phyloP scores from a whole-genome alignment of 495 filamentous ascomycete genomes.

The Lepidopterella palustris region DNA sequence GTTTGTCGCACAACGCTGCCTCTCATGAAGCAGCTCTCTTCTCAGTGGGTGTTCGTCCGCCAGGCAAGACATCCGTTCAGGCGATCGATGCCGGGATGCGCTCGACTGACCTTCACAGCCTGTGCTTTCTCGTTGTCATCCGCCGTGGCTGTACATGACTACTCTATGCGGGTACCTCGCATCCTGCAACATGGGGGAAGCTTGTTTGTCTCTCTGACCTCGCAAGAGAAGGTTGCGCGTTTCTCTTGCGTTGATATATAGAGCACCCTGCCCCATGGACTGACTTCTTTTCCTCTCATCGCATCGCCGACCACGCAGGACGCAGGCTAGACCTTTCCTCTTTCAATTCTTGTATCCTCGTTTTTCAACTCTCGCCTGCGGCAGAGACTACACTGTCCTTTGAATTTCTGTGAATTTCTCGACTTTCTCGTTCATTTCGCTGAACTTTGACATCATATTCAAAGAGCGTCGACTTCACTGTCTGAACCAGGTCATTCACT shows the following conservation, averaged over 20 bases:
- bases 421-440: constrained; percentile 16
- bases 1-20: not conserved
- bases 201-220: not conserved
- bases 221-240: constrained; percentile 2
- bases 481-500: constrained; percentile 7
- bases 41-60: not conserved
- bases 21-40: not conserved
- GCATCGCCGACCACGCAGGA: constrained; percentile 2
- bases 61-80: not conserved
- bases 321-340: constrained; percentile 17
- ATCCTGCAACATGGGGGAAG: not conserved
- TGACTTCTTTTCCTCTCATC: constrained; percentile 13
- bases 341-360: constrained; percentile 13
- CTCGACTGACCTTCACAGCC: not conserved
- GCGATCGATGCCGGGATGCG: not conserved
- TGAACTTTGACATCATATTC: constrained; percentile 15
- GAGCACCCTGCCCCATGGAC: not conserved
- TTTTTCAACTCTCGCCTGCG: constrained; percentile 29
- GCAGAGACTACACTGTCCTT: constrained; percentile 17
- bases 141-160: constrained; percentile 9
- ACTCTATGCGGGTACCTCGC: not conserved
- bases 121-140: constrained; percentile 14
- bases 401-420: constrained; percentile 15
- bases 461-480: constrained; percentile 10
- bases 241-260: constrained; percentile 12